phyloP scores from a whole-genome alignment of 495 filamentous ascomycete genomes.

The Xylaria curta region DNA sequence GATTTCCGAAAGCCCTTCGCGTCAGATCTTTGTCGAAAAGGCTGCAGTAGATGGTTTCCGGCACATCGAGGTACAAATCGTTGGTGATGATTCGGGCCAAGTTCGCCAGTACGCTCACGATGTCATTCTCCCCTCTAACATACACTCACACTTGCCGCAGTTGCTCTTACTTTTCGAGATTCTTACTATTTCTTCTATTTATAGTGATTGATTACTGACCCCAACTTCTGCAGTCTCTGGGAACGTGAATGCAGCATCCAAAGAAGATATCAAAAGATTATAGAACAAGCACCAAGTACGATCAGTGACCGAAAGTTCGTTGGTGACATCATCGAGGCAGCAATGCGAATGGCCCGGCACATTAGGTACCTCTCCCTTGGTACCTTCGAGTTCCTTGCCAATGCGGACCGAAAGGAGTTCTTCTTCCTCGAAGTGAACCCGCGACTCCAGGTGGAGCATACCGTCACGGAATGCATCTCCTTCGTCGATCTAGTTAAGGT shows the following conservation, averaged over 20 bases:
- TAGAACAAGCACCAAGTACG: slow-evolving; percentile 50
- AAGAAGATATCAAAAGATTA: slow-evolving; percentile 63
- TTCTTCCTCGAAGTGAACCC: slow-evolving; percentile 73
- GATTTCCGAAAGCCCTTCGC: slow-evolving; percentile 41
- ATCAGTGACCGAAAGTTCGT: slow-evolving; percentile 38
- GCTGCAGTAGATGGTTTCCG: slow-evolving; percentile 52
- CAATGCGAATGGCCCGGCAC: slow-evolving; percentile 52
- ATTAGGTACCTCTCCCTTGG: slow-evolving; percentile 64
- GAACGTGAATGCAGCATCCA: slow-evolving; percentile 68
- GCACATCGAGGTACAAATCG: slow-evolving; percentile 65
- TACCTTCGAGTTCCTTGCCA: slow-evolving; percentile 67
- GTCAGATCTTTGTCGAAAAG: slow-evolving; percentile 43
- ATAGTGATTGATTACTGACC: not conserved
- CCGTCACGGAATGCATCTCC: slow-evolving; percentile 65
- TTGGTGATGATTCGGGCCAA: slow-evolving; percentile 61
- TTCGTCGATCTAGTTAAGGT: slow-evolving; percentile 62
- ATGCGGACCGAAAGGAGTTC: slow-evolving; percentile 57
- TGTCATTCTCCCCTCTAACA: not conserved
- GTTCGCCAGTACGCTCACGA: slow-evolving; percentile 46
- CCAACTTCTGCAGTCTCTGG: slow-evolving; percentile 43
- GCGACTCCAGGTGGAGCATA: slow-evolving; percentile 69
- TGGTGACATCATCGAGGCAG: slow-evolving; percentile 46
- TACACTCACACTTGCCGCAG: not conserved
- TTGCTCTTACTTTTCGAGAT: not conserved
- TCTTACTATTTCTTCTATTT: not conserved